Evolutionary conservation across 202 grass and related monocot genomes (phyloP).

Genomic region (Sporobolus alterniflorus): DNA sequence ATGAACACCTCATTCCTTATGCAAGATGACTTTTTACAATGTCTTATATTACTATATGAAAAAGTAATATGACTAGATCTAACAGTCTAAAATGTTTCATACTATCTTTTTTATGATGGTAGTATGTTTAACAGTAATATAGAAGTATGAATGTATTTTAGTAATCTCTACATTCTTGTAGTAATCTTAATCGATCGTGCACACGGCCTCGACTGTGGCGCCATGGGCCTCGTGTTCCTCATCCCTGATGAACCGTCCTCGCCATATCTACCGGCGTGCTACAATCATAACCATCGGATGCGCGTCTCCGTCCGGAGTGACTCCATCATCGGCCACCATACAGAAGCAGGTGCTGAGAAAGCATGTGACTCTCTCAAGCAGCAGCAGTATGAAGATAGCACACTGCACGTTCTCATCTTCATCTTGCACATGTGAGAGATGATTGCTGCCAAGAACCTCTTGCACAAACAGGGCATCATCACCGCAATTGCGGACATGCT

Average conservation of each 20-base stretch:
- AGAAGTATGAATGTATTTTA: too few relatives aligned
- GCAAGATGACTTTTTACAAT: too few relatives aligned
- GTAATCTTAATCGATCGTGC: too few relatives aligned
- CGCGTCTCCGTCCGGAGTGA: constrained; percentile 25
- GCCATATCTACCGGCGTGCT: constrained; percentile 1
- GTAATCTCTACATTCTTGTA: too few relatives aligned
- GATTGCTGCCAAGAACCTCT: constrained; percentile 37
- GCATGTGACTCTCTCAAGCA: constrained; percentile 21
- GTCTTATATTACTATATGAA: too few relatives aligned
- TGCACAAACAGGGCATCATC: constrained; percentile 62
- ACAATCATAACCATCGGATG: constrained; percentile 28
- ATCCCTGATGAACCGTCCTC: constrained; percentile 33
- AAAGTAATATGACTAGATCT: too few relatives aligned
- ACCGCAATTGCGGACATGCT: constrained; percentile 53
- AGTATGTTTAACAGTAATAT: too few relatives aligned
- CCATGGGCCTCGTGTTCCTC: constrained; percentile 97
- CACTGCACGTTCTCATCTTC: constrained; percentile 47
- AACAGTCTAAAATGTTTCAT: too few relatives aligned
- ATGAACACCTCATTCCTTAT: too few relatives aligned
- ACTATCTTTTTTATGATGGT: too few relatives aligned
- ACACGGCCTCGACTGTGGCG: too few relatives aligned
- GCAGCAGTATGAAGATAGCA: background rate
- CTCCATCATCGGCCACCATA: constrained; percentile 37
- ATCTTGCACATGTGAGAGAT: constrained; percentile 61
- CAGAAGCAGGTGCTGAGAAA: constrained; percentile 72